Evolutionary conservation across 1,284 basidiomycete genomes (phyloP).

Genomic region (Leucoagaricus sp.): DNA sequence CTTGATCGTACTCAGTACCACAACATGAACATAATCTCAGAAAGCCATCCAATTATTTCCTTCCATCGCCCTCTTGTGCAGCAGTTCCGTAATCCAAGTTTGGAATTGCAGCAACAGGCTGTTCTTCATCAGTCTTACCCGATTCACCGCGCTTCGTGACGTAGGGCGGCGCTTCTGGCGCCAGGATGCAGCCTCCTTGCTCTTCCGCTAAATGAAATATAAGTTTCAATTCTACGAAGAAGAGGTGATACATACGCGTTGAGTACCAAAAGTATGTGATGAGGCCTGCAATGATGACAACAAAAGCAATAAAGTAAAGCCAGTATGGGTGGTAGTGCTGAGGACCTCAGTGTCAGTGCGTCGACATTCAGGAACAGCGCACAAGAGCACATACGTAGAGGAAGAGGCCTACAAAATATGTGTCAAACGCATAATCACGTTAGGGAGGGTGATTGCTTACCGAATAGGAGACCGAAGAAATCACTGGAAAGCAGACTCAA

Average conservation of each 20-base stretch:
- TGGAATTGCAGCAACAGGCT: not conserved
- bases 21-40: no score
- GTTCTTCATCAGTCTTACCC: slow-evolving; percentile 13
- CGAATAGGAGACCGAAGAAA: slow-evolving; percentile 84
- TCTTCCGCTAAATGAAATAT: slow-evolving; percentile 60
- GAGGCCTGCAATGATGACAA: slow-evolving; percentile 68
- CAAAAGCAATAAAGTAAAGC: slow-evolving; percentile 81
- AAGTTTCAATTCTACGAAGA: not conserved
- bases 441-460: slow-evolving; percentile 38
- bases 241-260: slow-evolving; percentile 56
- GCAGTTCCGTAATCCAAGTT: not conserved
- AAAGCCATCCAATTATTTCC: not conserved
- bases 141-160: slow-evolving; percentile 18
- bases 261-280: slow-evolving; percentile 83
- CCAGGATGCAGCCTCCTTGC: slow-evolving; percentile 56
- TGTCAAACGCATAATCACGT: slow-evolving; percentile 6
- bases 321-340: slow-evolving; percentile 81
- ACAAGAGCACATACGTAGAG: slow-evolving; percentile 52
- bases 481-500: slow-evolving; percentile 81
- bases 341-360: slow-evolving; percentile 4
- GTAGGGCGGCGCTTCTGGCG: slow-evolving; percentile 55
- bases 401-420: slow-evolving; percentile 51
- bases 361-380: slow-evolving; percentile 5
- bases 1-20: no score
- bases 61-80: not conserved